Evolutionary conservation across 1,139 yeast genomes (phyloP), one percentile per base, ranked within the genome.

Genomic region (Candida tetrigidarum): DNA sequence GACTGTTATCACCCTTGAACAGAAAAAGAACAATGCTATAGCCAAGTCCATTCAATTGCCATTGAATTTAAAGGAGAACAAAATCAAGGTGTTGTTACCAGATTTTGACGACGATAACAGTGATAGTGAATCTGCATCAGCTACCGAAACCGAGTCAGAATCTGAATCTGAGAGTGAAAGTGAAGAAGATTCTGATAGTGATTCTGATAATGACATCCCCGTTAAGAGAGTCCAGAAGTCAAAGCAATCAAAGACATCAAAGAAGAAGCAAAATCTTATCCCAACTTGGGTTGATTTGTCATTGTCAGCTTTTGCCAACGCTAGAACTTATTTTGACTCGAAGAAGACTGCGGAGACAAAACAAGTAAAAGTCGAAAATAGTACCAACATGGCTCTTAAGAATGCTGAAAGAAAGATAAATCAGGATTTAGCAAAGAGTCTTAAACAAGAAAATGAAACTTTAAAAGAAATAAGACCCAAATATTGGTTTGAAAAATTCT

Each of bases 401-500:
- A 89, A 87, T 56, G 96, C 97, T 10, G 96, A 90, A 59, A 77
- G 80, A 50, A 88, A 86, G 56, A 87, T 93, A 48, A 79, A 78
- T 44, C 81, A 80, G 30, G 97, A 92, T 58, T 68, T 92, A 55
- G 80, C 81, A 44, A 82, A 78, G 55, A 78, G 82, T 38, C 74
- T 86, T 56, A 86, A 86, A 47, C 81, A 80, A 46, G 84, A 85
- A 46, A 78, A 76, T 47, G 86, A 82, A 37, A 74, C 80, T 2
- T 71, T 90, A 48, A 84, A 81, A 50, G 83, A 79, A 30, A 71
- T 86, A 26, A 76, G 97, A 42, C 77, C 81, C 5, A 89, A 90
- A 39, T 85, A 74, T 57, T 92, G 97, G 88, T 95, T 95, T 68
- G 99, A 93, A 59, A 93, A 93, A 63, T 93, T 86, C 62, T 83